These are phyloP conservation scores for Talaromyces stipitatus DNA, from an alignment of 495 filamentous ascomycete genomes.

Conservation along the genomic window DNA sequence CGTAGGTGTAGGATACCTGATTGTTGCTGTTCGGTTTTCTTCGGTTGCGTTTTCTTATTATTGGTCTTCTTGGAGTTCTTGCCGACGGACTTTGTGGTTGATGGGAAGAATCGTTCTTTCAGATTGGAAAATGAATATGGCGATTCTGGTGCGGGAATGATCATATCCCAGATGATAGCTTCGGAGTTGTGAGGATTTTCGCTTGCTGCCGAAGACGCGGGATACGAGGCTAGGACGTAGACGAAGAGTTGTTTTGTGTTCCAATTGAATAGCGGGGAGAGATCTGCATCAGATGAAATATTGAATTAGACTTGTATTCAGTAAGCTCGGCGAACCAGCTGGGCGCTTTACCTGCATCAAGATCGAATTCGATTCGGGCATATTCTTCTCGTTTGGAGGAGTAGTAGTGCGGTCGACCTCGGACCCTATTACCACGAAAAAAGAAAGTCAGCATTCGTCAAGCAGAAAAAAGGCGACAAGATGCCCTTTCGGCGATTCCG, in stretches of 20 bases:
- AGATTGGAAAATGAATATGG: slow-evolving; percentile 42
- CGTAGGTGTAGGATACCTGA: slow-evolving; percentile 63
- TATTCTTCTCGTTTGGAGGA: slow-evolving; percentile 87
- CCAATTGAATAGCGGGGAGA: slow-evolving; percentile 93
- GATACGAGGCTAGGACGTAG: slow-evolving; percentile 86
- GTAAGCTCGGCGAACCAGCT: not conserved
- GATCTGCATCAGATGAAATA: too few relatives aligned
- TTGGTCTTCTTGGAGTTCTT: slow-evolving; percentile 13
- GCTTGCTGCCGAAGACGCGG: slow-evolving; percentile 34
- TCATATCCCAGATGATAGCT: slow-evolving; percentile 90
- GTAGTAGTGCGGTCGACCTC: slow-evolving; percentile 91
- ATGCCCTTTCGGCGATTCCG: not conserved
- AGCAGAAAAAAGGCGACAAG: not conserved
- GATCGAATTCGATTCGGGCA: slow-evolving; percentile 85
- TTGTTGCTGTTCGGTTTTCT: slow-evolving; percentile 13
- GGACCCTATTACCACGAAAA: slow-evolving; percentile 47
- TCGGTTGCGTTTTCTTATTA: slow-evolving; percentile 11
- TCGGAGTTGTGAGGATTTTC: slow-evolving; percentile 40
- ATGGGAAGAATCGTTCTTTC: slow-evolving; percentile 24
- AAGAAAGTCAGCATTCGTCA: not conserved
- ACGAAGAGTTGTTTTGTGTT: slow-evolving; percentile 99
- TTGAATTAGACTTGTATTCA: not conserved
- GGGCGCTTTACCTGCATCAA: slow-evolving; percentile 56
- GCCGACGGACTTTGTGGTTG: slow-evolving; percentile 11
- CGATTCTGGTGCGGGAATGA: slow-evolving; percentile 66